Percentiles rank a stretch among this genome's conserved stretches.
These are phyloP conservation scores for Marsdenia floribunda DNA, from an alignment of 257 asterid species.

Conservation along the genomic window DNA sequence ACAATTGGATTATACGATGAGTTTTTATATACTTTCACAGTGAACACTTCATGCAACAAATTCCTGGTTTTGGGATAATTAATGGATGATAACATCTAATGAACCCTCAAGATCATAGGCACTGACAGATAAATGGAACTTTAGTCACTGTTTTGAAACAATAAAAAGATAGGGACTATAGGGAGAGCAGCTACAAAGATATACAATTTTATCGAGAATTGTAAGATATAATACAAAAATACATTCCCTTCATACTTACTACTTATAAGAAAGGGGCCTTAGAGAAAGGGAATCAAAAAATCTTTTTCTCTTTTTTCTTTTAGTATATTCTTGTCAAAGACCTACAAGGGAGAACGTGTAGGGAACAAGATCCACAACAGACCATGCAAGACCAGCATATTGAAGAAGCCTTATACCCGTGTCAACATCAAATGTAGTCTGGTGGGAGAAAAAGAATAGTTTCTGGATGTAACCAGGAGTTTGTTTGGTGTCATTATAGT, in stretches of 20 bases:
- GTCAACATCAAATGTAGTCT: conserved; percentile 71
- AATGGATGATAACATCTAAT: too few relatives aligned
- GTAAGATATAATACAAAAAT: conserved; percentile 11
- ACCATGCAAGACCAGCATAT: conserved; percentile 95
- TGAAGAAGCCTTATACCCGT: conserved; percentile 94
- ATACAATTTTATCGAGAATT: background rate
- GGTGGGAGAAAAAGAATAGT: conserved; percentile 50
- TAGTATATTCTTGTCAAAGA: conserved; percentile 43
- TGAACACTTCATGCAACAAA: background rate
- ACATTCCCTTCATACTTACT: background rate
- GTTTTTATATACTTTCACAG: background rate
- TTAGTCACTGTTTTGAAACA: too few relatives aligned
- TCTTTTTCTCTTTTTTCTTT: too few relatives aligned
- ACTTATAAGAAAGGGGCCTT: background rate
- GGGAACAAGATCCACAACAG: conserved; percentile 95
- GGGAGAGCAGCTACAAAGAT: background rate
- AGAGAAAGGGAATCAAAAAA: background rate
- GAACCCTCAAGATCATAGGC: too few relatives aligned
- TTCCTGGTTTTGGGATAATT: too few relatives aligned
- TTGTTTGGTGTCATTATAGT: conserved; percentile 47
- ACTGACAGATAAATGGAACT: too few relatives aligned
- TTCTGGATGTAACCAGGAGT: conserved; percentile 56
- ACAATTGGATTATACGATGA: background rate
- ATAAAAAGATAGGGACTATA: too few relatives aligned
- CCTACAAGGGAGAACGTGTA: conserved; percentile 55